Evolutionary conservation across 345 rosid genomes (phyloP).

Genomic region (Ricinus communis): DNA sequence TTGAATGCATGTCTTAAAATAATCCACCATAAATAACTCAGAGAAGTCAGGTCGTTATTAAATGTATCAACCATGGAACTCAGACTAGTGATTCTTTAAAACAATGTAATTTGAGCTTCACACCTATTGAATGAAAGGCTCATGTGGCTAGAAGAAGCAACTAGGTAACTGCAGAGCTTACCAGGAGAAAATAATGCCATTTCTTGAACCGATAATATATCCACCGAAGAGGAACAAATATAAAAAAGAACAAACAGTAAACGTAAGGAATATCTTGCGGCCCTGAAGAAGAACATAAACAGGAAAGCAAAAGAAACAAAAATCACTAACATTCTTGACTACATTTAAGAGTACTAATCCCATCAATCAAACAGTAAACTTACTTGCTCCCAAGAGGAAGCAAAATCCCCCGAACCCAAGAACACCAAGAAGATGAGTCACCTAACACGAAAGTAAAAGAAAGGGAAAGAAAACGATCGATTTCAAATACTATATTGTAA

Average conservation of each 20-base stretch:
- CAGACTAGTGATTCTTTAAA: not conserved
- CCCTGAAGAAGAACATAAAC: constrained; percentile 46
- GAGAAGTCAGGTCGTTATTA: too few species aligned
- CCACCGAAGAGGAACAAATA: constrained; percentile 95
- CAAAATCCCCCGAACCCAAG: constrained; percentile 94
- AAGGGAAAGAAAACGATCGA: not conserved
- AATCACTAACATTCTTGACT: constrained; percentile 10
- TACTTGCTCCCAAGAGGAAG: constrained; percentile 89
- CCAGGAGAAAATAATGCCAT: constrained; percentile 98
- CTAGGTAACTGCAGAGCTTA: constrained; percentile 32
- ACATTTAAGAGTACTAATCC: not conserved
- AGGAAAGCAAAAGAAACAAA: constrained; percentile 13
- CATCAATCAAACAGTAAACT: constrained; percentile 37
- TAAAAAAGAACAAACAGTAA: constrained; percentile 75
- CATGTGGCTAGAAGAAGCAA: not conserved
- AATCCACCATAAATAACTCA: too few species aligned
- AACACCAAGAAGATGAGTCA: constrained; percentile 84
- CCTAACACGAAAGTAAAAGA: constrained; percentile 36
- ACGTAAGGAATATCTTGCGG: constrained; percentile 85
- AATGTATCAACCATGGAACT: too few species aligned
- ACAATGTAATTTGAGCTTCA: too few species aligned
- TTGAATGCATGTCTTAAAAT: too few species aligned
- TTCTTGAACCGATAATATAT: constrained; percentile 93
- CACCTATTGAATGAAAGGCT: not conserved
- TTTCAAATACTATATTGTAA: not conserved